Percentiles rank a stretch among this genome's conserved stretches.
Conservation (phyloP, 2,329 filamentous ascomycete genomes). For the Phaeosphaeriaceae sp. region DNA sequence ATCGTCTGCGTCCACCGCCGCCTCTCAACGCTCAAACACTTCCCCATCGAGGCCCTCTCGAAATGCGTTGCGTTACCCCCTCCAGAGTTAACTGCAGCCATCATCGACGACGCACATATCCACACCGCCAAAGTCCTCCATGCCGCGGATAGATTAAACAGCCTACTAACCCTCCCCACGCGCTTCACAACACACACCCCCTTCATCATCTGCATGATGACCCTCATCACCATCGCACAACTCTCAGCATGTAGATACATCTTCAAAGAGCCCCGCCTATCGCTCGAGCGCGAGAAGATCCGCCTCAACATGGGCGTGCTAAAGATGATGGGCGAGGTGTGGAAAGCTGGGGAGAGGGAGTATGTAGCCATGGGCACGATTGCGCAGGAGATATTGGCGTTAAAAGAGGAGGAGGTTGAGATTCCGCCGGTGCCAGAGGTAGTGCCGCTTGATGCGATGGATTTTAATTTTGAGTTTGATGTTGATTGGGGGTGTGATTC, state of each 20-base stretch:
- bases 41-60: conserved; percentile 27
- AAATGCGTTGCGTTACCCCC: conserved; percentile 32
- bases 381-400: conserved; percentile 22
- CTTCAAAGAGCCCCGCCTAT: conserved; percentile 26
- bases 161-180: conserved; percentile 31
- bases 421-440: conserved; percentile 11
- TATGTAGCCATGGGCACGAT: conserved; percentile 26
- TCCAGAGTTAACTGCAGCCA: conserved; percentile 15
- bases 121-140: conserved; percentile 34
- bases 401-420: conserved; percentile 23
- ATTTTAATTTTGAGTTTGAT: conserved; percentile 25
- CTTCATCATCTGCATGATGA: conserved; percentile 39
- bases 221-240: conserved; percentile 35
- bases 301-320: conserved; percentile 34
- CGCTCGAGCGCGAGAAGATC: conserved; percentile 31
- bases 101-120: conserved; percentile 23
- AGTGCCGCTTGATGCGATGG: conserved; percentile 16
- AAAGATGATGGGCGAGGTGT: conserved; percentile 30
- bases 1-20: conserved; percentile 31
- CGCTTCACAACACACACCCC: conserved; percentile 29
- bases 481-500: conserved; percentile 20
- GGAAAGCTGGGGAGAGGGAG: conserved; percentile 25
- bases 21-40: conserved; percentile 23
- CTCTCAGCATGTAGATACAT: conserved; percentile 32
- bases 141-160: conserved; percentile 24